Base-by-base conservation (phyloP, 179 eudicot species). In the Monotropa hypopitys region DNA sequence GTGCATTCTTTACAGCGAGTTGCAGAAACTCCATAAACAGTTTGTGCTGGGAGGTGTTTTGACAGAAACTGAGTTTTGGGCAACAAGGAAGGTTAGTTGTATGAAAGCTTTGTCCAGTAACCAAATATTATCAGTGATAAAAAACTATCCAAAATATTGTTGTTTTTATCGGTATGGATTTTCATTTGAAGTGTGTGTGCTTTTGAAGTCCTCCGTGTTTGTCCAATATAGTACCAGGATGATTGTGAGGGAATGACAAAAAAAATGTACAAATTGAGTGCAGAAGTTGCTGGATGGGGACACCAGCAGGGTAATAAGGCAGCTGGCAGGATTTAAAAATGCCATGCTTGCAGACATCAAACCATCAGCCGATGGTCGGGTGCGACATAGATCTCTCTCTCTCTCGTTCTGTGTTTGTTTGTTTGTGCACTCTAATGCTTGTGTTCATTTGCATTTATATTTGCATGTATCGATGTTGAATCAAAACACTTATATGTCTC, bases 41-140 rank as follows among this genome's bases (percentile, higher is more conserved):
- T 88, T 95, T 83, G 98, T 95, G 38, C 75, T 87, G 47, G 88
- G 92, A 66, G 85, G 86, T 57, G 83, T 89, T 77, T 80, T 95
- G 87, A 80, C 97, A 63, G 99, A 93, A 80, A 90, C 89, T 79
- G 99, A 95, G 78, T 95, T 95, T 82, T 93, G 99, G 99, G 97
- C 97, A 26, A 85, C 98, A 35, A 90, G 99, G 83, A 93, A 91
- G 98, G 99, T 95, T 78, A 77, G 84, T 71, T 35, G 54, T 49
- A 9, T 32, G 2, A 42, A 68, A 43, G 13, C 32, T 42, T 21
- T 28, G 0, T 28, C 18, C 30, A 26, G 65, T 59, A 59, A 59
- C 33, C 16, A 23, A 59, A 23, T 59, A 12, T 59, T 56, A 56
- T 59, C 65, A 59, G 26, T 38, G 40, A 23, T 9, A 26, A 59